Evolutionary conservation across 2,329 filamentous ascomycete genomes (phyloP).

Genomic region (Trichoderma asperellum): DNA sequence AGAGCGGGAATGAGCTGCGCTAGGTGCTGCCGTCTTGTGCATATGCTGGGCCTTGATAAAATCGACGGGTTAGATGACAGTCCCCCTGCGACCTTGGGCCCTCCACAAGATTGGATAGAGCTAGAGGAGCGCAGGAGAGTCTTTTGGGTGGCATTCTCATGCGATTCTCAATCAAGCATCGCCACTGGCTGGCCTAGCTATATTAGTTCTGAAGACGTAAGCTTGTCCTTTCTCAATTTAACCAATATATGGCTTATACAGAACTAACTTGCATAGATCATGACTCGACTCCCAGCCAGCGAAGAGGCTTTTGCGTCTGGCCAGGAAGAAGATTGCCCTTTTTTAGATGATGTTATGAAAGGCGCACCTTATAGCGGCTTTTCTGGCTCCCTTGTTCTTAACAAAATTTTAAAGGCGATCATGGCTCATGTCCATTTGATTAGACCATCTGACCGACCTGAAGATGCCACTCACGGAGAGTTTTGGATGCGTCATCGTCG

Average conservation of each 20-base stretch:
- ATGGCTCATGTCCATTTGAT: conserved; percentile 80
- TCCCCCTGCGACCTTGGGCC: conserved; percentile 72
- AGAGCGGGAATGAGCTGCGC: conserved; percentile 82
- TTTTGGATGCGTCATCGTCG: conserved; percentile 87
- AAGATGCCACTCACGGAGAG: conserved; percentile 73
- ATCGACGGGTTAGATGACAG: conserved; percentile 68
- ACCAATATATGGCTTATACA: no score
- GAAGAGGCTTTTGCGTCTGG: conserved; percentile 76
- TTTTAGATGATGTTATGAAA: conserved; percentile 66
- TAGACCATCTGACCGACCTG: conserved; percentile 69
- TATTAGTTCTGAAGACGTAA: conserved; percentile 72
- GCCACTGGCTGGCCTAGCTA: conserved; percentile 89
- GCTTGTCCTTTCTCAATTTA: conserved; percentile 21
- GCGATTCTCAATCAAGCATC: conserved; percentile 83
- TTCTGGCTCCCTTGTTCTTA: conserved; percentile 72
- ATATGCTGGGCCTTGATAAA: conserved; percentile 85
- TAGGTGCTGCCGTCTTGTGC: conserved; percentile 69
- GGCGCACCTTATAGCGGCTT: conserved; percentile 70
- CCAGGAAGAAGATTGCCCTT: conserved; percentile 63
- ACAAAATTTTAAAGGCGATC: conserved; percentile 79
- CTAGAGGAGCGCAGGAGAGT: conserved; percentile 74
- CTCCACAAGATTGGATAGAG: conserved; percentile 80
- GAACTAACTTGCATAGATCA: conserved; percentile 51
- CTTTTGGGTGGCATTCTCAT: conserved; percentile 83
- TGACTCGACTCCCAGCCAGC: conserved; percentile 77